phyloP scores from a whole-genome alignment of 2,329 filamentous ascomycete species.

The Colletotrichum endophyticum region DNA sequence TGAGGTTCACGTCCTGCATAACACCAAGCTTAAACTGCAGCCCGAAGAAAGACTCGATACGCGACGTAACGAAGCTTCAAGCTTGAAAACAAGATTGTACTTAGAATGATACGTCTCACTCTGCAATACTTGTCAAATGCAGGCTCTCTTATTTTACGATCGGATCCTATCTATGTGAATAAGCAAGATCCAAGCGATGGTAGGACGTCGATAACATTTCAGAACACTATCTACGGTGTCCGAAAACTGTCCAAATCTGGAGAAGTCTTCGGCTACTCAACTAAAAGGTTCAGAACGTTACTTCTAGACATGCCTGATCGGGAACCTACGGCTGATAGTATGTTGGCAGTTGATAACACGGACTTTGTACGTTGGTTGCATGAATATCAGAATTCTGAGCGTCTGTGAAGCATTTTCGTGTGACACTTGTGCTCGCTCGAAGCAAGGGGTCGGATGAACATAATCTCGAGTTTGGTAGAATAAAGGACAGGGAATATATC shows the following conservation, averaged over 20 bases:
- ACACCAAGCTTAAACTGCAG: not conserved
- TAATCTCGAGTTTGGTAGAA: not conserved
- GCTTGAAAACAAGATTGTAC: not conserved
- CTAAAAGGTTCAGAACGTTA: not conserved
- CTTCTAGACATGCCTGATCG: not conserved
- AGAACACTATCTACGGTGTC: not conserved
- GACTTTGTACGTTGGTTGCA: not conserved
- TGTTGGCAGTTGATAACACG: not conserved
- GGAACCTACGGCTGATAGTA: not conserved
- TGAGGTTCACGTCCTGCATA: not conserved
- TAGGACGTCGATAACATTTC: not conserved
- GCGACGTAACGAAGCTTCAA: not conserved
- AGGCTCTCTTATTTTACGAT: not conserved
- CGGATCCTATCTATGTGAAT: not conserved
- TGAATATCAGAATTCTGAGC: not conserved
- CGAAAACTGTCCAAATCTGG: not conserved
- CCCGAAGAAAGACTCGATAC: not conserved
- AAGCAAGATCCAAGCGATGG: not conserved
- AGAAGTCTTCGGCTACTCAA: not conserved
- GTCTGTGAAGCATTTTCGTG: not conserved
- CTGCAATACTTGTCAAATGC: rapidly evolving
- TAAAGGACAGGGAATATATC: not conserved
- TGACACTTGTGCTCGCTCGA: not conserved
- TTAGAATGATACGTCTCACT: not conserved
- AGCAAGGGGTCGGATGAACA: not conserved